Evolutionary conservation across 805 yeast genomes (phyloP).

Genomic region (Priceomyces medius): DNA sequence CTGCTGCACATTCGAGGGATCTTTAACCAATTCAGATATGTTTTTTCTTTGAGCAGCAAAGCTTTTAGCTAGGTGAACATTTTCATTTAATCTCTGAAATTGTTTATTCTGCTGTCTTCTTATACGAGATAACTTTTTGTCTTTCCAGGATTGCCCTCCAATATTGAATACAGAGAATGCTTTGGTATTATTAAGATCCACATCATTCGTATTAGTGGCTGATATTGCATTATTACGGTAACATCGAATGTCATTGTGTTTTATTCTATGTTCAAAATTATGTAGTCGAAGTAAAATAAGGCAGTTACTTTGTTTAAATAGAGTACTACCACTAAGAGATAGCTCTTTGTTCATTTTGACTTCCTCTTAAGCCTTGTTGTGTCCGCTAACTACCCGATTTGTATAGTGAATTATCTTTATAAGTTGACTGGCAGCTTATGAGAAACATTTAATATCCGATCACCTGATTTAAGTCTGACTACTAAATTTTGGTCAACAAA

Average conservation of each 20-base stretch:
- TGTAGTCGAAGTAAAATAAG: neutral
- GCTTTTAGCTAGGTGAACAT: slow-evolving; percentile 11
- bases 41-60: slow-evolving; percentile 13
- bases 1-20: slow-evolving; percentile 3
- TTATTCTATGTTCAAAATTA: neutral
- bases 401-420: too few species aligned
- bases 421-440: neutral
- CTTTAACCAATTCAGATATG: slow-evolving; percentile 10
- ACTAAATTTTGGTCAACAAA: too few species aligned
- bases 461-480: too few species aligned
- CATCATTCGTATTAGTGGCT: neutral
- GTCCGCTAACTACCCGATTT: too few species aligned
- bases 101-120: slow-evolving; percentile 7
- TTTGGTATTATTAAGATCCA: neutral
- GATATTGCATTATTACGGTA: neutral
- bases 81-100: slow-evolving; percentile 2
- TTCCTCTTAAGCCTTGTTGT: too few species aligned
- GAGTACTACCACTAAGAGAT: neutral
- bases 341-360: neutral
- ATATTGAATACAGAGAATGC: slow-evolving; percentile 2
- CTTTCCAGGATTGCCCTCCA: slow-evolving; percentile 1
- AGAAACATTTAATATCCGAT: neutral
- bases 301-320: neutral
- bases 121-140: slow-evolving; percentile 7
- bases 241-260: neutral